Evolutionary conservation across 805 yeast species (phyloP), one percentile per base, ranked within the genome.

Genomic region (Yarrowia bubula): DNA sequence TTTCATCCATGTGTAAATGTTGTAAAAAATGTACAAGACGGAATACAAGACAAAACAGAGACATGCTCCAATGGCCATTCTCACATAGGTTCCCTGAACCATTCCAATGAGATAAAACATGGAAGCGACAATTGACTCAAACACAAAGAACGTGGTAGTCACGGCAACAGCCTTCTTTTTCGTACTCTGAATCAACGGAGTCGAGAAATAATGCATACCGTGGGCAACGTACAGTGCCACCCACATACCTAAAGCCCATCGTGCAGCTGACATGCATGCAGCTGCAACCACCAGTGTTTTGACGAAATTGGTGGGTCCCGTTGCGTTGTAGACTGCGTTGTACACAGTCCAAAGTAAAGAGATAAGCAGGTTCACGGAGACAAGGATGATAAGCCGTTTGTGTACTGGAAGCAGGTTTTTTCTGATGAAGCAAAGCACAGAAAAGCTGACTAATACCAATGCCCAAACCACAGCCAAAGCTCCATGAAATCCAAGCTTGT

Each of bases 151-250:
- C 2, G 64, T 44, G 13, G 51, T 41, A 1, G 51, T 43, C 7
- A 58, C 64, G 2, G 64, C 64, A 6, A 58, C 8, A 1, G 51
- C 64, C n/a, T 44, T 58, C 8, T 58, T 58, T 15, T 58, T 43
- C 8, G 64, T 51, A 4, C 51, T 35, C 22, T 2, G 13, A 14
- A 58, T 44, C 42, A 58, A 10, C 7, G 64, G 50, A 1, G 64
- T 58, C 3, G 50, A 32, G 22, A 58, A 58, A 15, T 58, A 58
- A 35, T 58, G 64, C 64, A 58, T 58, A 13, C 64, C 64, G 2
- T 43, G 43, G 2, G 64, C 42, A 4, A 58, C 43, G 17, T 58
- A 58, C 8, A 43, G 43, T 10, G 51, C 50, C n/a, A 43, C 2
- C 35, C 35, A 58, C 35, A 58, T 11, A 1, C 41, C 4, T 1